Evolutionary conservation across 306 rosid genomes (phyloP).

Genomic region (Neltuma alba): DNA sequence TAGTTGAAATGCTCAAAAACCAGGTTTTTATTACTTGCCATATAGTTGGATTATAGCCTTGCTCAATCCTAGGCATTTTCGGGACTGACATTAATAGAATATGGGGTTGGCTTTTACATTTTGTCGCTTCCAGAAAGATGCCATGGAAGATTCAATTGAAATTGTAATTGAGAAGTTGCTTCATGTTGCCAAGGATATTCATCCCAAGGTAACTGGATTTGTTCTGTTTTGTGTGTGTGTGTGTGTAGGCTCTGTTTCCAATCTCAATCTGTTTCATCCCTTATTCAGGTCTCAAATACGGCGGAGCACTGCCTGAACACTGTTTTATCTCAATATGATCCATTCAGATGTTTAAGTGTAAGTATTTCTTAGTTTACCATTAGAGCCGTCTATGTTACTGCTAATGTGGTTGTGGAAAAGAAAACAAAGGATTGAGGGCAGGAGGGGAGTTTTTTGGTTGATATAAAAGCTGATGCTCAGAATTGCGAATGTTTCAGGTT

Average conservation of each 20-base stretch:
- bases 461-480: conserved; percentile 29
- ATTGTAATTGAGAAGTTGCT: conserved; percentile 97
- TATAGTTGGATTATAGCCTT: conserved; percentile 21
- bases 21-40: conserved; percentile 56
- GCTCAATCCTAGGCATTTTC: conserved; percentile 6
- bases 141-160: conserved; percentile 95
- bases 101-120: background rate
- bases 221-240: conserved; percentile 23
- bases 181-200: conserved; percentile 73
- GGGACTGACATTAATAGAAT: background rate
- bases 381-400: conserved; percentile 14
- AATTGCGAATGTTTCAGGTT: conserved; percentile 65
- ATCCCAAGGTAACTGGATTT: conserved; percentile 66
- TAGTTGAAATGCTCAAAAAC: conserved; percentile 81
- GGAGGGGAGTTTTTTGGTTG: background rate
- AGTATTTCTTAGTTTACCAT: conserved; percentile 36
- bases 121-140: conserved; percentile 62
- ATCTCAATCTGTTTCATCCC: conserved; percentile 34
- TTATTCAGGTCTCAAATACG: conserved; percentile 84
- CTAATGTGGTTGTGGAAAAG: conserved; percentile 14
- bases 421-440: background rate
- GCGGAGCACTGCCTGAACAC: conserved; percentile 93
- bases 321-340: conserved; percentile 85
- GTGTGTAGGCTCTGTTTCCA: conserved; percentile 10
- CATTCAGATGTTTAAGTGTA: conserved; percentile 95